A percentile compares a stretch with the other conserved stretches of the same genome.
Conservation (phyloP, 2,329 filamentous ascomycete genomes). For the Arthrobotrys sinensis region DNA sequence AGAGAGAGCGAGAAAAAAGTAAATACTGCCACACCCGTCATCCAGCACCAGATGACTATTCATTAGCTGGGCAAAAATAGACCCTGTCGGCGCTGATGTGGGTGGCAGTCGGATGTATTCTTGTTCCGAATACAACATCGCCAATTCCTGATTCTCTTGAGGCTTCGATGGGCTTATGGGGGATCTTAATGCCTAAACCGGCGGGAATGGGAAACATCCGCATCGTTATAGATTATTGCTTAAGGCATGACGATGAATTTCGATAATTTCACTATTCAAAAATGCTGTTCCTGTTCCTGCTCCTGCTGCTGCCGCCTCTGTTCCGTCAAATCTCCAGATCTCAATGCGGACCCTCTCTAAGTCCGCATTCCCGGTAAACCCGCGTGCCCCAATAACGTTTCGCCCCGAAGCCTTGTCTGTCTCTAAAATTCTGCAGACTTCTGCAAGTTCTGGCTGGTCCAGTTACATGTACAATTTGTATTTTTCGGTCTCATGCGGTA, state of each 20-base stretch:
- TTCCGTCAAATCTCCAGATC: constrained; percentile 6
- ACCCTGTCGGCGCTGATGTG: constrained; percentile 14
- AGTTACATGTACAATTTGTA: neutral
- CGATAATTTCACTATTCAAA: neutral
- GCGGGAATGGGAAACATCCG: neutral
- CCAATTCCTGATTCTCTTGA: neutral
- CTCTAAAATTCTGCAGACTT: neutral
- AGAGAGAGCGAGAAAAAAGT: constrained; percentile 16
- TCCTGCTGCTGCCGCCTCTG: too few relatives aligned
- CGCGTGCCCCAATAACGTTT: constrained; percentile 17
- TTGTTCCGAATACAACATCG: constrained; percentile 27
- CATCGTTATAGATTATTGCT: neutral
- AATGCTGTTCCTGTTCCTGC: too few relatives aligned
- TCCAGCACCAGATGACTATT: constrained; percentile 41
- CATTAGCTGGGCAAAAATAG: constrained; percentile 23
- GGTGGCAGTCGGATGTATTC: constrained; percentile 45
- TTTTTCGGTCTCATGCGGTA: constrained; percentile 40
- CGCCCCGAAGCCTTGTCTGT: neutral
- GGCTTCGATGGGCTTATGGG: neutral
- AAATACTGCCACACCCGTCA: constrained; percentile 58
- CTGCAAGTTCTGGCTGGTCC: neutral
- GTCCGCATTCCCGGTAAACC: constrained; percentile 26
- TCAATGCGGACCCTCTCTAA: constrained; percentile 33
- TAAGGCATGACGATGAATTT: neutral
- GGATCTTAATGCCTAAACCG: constrained; percentile 1